A percentile compares a stretch with the other conserved stretches of the same genome.
These are phyloP conservation scores for Botrytis sinoallii DNA, from an alignment of 2,329 filamentous ascomycete species.

Conservation along the genomic window DNA sequence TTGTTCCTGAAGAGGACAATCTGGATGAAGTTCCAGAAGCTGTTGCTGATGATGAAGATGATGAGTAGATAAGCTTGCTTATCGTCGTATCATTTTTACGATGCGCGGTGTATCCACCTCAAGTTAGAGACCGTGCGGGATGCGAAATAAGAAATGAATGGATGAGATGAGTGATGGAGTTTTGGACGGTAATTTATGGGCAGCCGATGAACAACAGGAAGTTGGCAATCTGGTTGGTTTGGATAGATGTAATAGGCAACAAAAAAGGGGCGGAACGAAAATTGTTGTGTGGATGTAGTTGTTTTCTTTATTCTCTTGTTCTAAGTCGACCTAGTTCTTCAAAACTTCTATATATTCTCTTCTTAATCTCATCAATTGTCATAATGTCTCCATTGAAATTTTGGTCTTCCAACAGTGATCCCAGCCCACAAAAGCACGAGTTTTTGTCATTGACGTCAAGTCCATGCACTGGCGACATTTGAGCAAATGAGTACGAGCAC, in stretches of 20 bases:
- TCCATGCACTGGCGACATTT: background rate
- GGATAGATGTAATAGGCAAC: background rate
- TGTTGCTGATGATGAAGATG: constrained; percentile 22
- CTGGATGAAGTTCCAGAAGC: constrained; percentile 22
- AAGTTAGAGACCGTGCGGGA: background rate
- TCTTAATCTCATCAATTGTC: background rate
- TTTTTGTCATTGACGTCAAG: background rate
- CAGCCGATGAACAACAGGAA: background rate
- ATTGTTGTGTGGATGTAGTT: background rate
- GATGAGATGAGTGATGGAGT: background rate
- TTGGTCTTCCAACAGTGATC: background rate
- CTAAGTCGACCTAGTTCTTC: background rate
- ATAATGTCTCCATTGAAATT: background rate
- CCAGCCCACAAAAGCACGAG: background rate
- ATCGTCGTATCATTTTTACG: background rate
- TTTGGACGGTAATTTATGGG: background rate
- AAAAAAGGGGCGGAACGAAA: background rate
- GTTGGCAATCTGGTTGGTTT: constrained; percentile 7
- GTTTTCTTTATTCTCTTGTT: background rate
- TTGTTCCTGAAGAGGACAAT: constrained; percentile 20
- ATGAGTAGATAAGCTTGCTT: constrained; percentile 19
- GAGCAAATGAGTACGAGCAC: background rate
- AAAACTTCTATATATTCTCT: background rate
- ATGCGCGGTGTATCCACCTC: constrained; percentile 6
- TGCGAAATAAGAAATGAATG: constrained; percentile 10